These are phyloP conservation scores for Nicotiana undulata DNA, from an alignment of 257 asterid genomes.

Conservation along the genomic window DNA sequence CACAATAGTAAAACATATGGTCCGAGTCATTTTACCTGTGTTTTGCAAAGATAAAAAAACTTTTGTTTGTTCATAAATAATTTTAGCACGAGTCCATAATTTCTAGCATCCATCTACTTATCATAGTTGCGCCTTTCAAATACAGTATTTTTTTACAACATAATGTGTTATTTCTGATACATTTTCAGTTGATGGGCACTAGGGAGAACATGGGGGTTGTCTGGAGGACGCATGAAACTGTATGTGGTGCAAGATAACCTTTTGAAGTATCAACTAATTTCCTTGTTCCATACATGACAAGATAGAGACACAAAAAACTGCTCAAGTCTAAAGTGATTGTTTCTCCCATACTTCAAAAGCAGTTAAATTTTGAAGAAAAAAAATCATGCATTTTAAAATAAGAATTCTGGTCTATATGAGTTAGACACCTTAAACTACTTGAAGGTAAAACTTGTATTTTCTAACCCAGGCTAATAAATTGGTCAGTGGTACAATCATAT, in stretches of 20 bases:
- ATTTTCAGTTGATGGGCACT: not conserved
- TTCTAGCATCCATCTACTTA: not conserved
- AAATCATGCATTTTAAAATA: no score
- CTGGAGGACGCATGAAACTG: not conserved
- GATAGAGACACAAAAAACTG: not conserved
- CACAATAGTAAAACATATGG: not conserved
- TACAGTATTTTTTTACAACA: not conserved
- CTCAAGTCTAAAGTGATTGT: not conserved
- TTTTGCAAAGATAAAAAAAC: not conserved
- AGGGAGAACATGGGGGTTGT: not conserved
- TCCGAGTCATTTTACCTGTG: not conserved
- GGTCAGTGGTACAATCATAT: not conserved
- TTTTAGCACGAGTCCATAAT: not conserved
- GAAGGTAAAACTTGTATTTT: not conserved
- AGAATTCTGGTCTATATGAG: not conserved
- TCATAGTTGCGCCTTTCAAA: not conserved
- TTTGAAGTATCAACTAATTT: not conserved
- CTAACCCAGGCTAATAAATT: not conserved
- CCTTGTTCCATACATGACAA: not conserved
- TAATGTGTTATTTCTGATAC: not conserved
- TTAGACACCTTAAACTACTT: not conserved
- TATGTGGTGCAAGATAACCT: not conserved
- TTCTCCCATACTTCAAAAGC: not conserved
- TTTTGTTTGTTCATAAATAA: not conserved
- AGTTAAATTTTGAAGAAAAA: no score